phyloP scores from a whole-genome alignment of 2,329 filamentous ascomycete genomes.

The Fusarium sarcochroum region DNA sequence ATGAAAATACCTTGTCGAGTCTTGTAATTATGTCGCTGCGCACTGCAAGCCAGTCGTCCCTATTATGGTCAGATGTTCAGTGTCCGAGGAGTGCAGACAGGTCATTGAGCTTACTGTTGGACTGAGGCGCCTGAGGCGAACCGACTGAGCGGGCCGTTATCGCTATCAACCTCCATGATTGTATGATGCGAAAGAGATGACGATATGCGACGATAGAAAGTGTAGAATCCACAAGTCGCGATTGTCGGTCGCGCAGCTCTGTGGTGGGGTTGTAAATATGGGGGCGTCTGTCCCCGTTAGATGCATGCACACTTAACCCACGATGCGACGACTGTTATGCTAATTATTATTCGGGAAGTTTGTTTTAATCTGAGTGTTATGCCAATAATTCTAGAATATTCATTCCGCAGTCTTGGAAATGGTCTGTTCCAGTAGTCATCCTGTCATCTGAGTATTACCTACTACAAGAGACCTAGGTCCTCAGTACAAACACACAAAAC shows the following conservation, averaged over 20 bases:
- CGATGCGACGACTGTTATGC: background rate
- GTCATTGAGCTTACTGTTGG: slow-evolving; percentile 64
- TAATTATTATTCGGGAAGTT: background rate
- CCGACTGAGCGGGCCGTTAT: slow-evolving; percentile 63
- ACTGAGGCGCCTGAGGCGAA: slow-evolving; percentile 67
- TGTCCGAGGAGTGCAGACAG: slow-evolving; percentile 20
- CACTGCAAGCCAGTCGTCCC: slow-evolving; percentile 77
- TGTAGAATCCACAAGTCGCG: slow-evolving; percentile 27
- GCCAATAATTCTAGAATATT: background rate
- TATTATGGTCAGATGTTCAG: slow-evolving; percentile 55
- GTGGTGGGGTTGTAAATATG: slow-evolving; percentile 51
- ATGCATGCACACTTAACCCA: slow-evolving; percentile 42
- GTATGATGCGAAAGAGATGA: slow-evolving; percentile 42
- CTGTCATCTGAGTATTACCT: too few species aligned
- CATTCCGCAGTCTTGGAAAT: too few species aligned
- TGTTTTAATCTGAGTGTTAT: background rate
- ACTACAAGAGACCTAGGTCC: too few species aligned
- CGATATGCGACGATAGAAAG: slow-evolving; percentile 24
- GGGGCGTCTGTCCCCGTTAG: slow-evolving; percentile 43
- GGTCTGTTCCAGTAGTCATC: background rate
- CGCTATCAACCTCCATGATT: slow-evolving; percentile 69
- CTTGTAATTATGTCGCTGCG: slow-evolving; percentile 75
- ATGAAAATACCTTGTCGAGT: slow-evolving; percentile 70
- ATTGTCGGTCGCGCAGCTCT: slow-evolving; percentile 29
- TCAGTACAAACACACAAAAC: too few species aligned